These are phyloP conservation scores for Pichia pseudocactophila DNA, from an alignment of 805 yeast species.

Conservation along the genomic window DNA sequence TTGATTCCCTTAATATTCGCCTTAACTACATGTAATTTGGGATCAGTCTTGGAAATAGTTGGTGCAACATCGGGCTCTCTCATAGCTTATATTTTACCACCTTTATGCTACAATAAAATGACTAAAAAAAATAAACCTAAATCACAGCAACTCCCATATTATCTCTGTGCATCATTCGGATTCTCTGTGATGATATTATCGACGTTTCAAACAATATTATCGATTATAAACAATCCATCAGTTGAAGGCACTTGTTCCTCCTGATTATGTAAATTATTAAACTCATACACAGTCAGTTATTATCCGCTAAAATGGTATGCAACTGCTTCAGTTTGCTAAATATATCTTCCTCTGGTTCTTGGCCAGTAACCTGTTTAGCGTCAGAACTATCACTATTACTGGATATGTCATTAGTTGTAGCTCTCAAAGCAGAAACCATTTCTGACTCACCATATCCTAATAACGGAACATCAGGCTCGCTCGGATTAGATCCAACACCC, in stretches of 20 bases:
- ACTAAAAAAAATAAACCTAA: slow-evolving; percentile 36
- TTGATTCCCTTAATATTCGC: slow-evolving; percentile 67
- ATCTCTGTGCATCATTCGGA: slow-evolving; percentile 63
- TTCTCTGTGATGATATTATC: slow-evolving; percentile 68
- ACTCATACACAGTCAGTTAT: background rate
- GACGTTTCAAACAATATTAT: slow-evolving; percentile 60
- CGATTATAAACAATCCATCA: slow-evolving; percentile 30
- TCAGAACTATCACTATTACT: background rate
- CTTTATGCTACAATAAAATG: slow-evolving; percentile 67
- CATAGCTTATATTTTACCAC: slow-evolving; percentile 89
- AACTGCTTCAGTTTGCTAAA: slow-evolving; percentile 3
- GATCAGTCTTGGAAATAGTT: slow-evolving; percentile 79
- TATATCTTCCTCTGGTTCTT: slow-evolving; percentile 1
- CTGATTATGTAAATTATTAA: background rate
- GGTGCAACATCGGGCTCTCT: slow-evolving; percentile 91
- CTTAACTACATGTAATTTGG: slow-evolving; percentile 75
- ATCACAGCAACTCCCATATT: slow-evolving; percentile 45
- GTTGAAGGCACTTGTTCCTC: slow-evolving; percentile 40
- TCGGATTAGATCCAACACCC: no score
- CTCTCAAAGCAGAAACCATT: no score
- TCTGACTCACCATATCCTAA: no score
- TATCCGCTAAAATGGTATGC: background rate
- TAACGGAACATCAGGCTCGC: no score
- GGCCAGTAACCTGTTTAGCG: background rate
- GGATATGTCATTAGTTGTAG: no score